A percentile compares a stretch with the other conserved stretches of the same genome.
Evolutionary conservation across 768 basidiomycete genomes (phyloP).

Genomic region (Rhizopogon vinicolor): DNA sequence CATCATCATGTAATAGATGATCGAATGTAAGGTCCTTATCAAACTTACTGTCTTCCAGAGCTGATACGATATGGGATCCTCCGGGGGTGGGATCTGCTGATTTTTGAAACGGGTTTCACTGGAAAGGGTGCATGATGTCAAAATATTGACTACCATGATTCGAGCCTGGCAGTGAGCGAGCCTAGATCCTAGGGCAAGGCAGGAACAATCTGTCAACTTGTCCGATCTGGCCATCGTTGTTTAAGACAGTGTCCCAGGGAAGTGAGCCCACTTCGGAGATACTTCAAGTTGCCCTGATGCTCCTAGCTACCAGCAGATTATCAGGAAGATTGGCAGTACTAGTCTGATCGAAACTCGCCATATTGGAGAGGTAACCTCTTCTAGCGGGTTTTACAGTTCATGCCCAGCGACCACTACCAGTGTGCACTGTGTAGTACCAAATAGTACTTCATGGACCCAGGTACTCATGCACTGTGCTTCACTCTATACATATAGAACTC

Average conservation of each 20-base stretch:
- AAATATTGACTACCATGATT: neutral
- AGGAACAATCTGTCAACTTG: slow-evolving; percentile 1
- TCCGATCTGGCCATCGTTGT: too few species aligned
- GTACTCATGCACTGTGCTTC: neutral
- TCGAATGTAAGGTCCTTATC: neutral
- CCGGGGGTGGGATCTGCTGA: slow-evolving; percentile 3
- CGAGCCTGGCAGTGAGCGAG: slow-evolving; percentile 8
- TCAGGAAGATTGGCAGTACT: too few species aligned
- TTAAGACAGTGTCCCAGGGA: neutral
- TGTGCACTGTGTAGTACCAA: neutral
- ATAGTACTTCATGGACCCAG: neutral
- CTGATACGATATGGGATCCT: slow-evolving; percentile 1
- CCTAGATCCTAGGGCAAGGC: slow-evolving; percentile 6
- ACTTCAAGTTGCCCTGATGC: neutral
- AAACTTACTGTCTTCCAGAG: slow-evolving; percentile 9
- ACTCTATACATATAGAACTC: neutral
- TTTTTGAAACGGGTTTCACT: slow-evolving; percentile 10
- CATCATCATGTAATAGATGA: neutral
- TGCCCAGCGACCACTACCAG: neutral
- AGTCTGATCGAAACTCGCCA: too few species aligned
- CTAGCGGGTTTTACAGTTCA: neutral
- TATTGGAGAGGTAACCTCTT: neutral
- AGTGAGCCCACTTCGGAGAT: neutral
- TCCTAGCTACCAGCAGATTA: neutral
- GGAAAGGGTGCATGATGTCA: neutral